A percentile compares a stretch with the other conserved stretches of the same genome.
Evolutionary conservation across 192 early-diverging fungal species (phyloP).

Genomic region (Podila minutissima): DNA sequence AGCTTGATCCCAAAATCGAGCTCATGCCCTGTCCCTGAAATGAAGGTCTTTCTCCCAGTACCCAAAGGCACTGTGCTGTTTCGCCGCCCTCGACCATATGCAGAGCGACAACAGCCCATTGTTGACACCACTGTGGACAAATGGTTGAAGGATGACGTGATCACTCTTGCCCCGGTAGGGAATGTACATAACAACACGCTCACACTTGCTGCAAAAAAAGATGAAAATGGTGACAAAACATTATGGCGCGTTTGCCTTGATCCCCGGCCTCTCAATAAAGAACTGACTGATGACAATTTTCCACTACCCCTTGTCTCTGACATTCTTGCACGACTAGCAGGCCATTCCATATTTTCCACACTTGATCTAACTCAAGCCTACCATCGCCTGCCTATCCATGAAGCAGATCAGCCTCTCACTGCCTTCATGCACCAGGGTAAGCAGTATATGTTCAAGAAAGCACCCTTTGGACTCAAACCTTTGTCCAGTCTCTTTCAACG

Average conservation of each 20-base stretch:
- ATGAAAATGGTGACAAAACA: constrained; percentile 10
- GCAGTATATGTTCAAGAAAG: constrained; percentile 30
- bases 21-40: constrained; percentile 17
- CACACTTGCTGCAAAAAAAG: constrained; percentile 25
- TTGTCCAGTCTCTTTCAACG: constrained; percentile 15
- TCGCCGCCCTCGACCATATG: constrained; percentile 6
- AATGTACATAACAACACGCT: constrained; percentile 18
- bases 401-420: constrained; percentile 11
- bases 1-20: not conserved
- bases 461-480: constrained; percentile 38
- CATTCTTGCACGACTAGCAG: not conserved
- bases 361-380: constrained; percentile 15
- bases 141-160: constrained; percentile 14
- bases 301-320: constrained; percentile 25
- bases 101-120: constrained; percentile 1
- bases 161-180: not conserved
- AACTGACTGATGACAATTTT: constrained; percentile 12
- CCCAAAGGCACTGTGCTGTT: constrained; percentile 8
- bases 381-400: not conserved
- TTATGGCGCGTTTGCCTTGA: constrained; percentile 20
- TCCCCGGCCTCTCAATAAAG: constrained; percentile 11
- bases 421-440: constrained; percentile 18
- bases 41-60: constrained; percentile 20
- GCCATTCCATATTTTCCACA: constrained; percentile 8
- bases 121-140: constrained; percentile 1